These are phyloP conservation scores for Amniculicola lignicola DNA, from an alignment of 495 filamentous ascomycete species.

Conservation along the genomic window DNA sequence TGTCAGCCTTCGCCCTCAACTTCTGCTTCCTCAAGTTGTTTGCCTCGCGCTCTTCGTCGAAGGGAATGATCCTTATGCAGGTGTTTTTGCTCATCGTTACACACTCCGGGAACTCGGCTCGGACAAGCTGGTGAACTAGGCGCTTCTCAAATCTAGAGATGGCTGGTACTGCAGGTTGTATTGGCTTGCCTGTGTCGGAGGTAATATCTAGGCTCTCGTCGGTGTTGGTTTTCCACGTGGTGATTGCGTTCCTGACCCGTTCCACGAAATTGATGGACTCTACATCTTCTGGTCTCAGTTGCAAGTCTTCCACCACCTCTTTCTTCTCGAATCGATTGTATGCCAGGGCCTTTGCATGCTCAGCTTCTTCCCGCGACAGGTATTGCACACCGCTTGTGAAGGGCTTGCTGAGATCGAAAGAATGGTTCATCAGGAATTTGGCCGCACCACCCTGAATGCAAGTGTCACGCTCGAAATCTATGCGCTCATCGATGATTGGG, in stretches of 20 bases:
- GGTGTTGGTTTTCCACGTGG: constrained; percentile 45
- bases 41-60: constrained; percentile 50
- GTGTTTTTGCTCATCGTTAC: constrained; percentile 44
- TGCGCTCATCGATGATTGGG: constrained; percentile 47
- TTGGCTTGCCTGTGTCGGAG: constrained; percentile 1
- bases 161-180: not conserved
- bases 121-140: constrained; percentile 66
- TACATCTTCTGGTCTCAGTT: constrained; percentile 54
- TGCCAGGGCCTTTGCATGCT: constrained; percentile 42
- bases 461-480: constrained; percentile 56
- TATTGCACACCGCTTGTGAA: constrained; percentile 64
- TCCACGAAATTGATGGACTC: constrained; percentile 55
- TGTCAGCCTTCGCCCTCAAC: constrained; percentile 43
- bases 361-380: constrained; percentile 64
- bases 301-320: constrained; percentile 45
- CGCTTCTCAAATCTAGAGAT: constrained; percentile 52
- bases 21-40: constrained; percentile 42
- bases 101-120: constrained; percentile 58
- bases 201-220: constrained; percentile 21
- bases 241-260: constrained; percentile 49
- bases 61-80: constrained; percentile 53
- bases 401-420: constrained; percentile 59
- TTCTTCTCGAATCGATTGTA: constrained; percentile 40
- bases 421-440: constrained; percentile 59
- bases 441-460: constrained; percentile 56